A percentile compares a stretch with the other conserved stretches of the same genome.
Conservation (phyloP, 2,329 filamentous ascomycete genomes). For the Hawksworthiomyces lignivorus region DNA sequence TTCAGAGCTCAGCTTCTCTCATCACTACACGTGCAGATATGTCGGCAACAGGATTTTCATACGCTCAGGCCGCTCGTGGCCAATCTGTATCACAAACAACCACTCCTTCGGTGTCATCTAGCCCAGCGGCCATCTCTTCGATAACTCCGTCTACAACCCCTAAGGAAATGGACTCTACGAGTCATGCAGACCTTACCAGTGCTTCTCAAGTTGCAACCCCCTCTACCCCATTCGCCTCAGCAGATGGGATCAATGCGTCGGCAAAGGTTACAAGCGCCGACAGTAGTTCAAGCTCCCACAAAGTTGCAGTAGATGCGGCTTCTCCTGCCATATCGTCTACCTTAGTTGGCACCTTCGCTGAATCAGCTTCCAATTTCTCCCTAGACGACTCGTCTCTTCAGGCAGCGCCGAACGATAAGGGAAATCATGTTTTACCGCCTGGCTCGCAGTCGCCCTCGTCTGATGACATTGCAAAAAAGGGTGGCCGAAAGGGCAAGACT, state of each 20-base stretch:
- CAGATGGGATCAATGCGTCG: slow-evolving; percentile 4
- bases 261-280: not conserved
- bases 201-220: slow-evolving; percentile 20
- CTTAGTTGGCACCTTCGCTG: slow-evolving; percentile 27
- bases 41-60: slow-evolving; percentile 66
- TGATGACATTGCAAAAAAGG: slow-evolving; percentile 56
- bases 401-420: slow-evolving; percentile 44
- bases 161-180: too few relatives aligned
- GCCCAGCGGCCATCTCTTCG: slow-evolving; percentile 21
- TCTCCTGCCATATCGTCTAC: slow-evolving; percentile 21
- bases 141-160: too few relatives aligned
- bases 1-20: too few relatives aligned
- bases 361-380: slow-evolving; percentile 12
- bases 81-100: slow-evolving; percentile 42
- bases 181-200: too few relatives aligned
- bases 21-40: slow-evolving; percentile 27
- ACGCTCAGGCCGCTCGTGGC: slow-evolving; percentile 91
- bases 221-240: not conserved
- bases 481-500: slow-evolving; percentile 58
- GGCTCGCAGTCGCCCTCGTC: slow-evolving; percentile 1
- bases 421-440: not conserved
- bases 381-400: slow-evolving; percentile 32
- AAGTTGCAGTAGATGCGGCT: slow-evolving; percentile 19
- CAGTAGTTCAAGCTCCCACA: not conserved
- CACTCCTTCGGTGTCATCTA: slow-evolving; percentile 18